Evolutionary conservation across 345 rosid genomes (phyloP), one percentile per base, ranked within the genome.

Genomic region (Kernera saxatilis): DNA sequence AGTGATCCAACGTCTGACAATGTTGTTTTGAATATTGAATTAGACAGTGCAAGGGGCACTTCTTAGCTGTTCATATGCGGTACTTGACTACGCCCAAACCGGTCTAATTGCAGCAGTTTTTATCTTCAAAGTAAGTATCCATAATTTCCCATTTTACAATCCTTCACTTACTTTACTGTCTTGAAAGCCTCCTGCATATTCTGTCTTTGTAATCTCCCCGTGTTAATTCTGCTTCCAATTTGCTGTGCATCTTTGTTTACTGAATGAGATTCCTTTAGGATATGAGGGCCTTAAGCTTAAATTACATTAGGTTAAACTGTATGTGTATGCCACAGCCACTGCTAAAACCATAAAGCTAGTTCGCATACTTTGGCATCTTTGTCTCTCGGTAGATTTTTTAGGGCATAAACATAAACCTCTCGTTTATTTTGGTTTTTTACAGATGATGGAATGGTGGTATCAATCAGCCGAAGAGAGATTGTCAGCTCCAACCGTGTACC

Each of bases 381-480:
- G 50, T 48, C 43, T 64, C 46, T 30, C 22, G 0, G 27, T 43
- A 64, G 17, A 44, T 21, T 41, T 46, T 48, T 43, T 37, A 36
- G 21, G 9, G 8, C 21, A 22, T 48, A n/a, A 57, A 25, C 39
- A 25, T 59, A 22, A 64, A 49, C 18, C 6, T 44, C 41, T 44
- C 0, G 10, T 6, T 56, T 73, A 26, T 37, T 73, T 37, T 48
- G 13, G 29, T 70, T 64, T 15, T 22, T 17, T 66, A n/a, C n/a
- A 94, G 99, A 94, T 94, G 98, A 94, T 94, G 99, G 99, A 94
- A 55, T 94, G 99, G 99, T 94, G 98, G 99, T 94, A 89, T 73
- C 98, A 94, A 79, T 94, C 99, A 79, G 99, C 98, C 22, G 99
- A 94, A 78, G 98, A 91, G 76, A 89, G 96, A 86, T 91, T 94